A percentile compares a stretch with the other conserved stretches of the same genome.
phyloP scores from a whole-genome alignment of 495 filamentous ascomycete genomes.

The Penicillium crystallinum region DNA sequence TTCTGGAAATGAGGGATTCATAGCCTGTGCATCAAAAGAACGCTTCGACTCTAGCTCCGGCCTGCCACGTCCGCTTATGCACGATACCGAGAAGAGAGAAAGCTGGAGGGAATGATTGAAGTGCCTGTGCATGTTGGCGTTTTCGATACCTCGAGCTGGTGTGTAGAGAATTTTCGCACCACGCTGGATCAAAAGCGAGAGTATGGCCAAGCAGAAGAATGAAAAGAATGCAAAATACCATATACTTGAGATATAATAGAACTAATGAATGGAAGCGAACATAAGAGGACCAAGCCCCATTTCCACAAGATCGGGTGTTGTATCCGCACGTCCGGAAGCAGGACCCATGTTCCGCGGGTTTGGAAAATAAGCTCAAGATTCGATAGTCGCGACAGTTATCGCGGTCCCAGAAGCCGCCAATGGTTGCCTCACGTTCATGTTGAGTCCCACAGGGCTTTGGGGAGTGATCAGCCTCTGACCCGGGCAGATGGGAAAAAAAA shows the following conservation, averaged over 20 bases:
- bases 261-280: neutral
- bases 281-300: neutral
- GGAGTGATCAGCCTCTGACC: neutral
- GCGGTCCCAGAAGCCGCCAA: neutral
- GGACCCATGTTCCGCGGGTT: constrained; percentile 1
- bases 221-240: too few species aligned
- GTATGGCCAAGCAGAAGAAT: too few species aligned
- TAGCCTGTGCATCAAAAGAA: neutral
- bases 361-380: constrained; percentile 23
- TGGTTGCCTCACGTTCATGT: neutral
- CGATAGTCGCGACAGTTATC: constrained; percentile 8
- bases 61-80: constrained; percentile 2
- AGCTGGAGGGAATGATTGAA: neutral
- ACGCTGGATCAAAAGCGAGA: neutral
- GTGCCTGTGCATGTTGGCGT: neutral
- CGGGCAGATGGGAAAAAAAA: neutral
- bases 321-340: neutral
- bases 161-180: neutral
- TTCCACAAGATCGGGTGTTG: neutral
- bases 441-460: neutral
- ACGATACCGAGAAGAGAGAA: neutral
- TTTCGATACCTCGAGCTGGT: neutral
- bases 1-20: neutral
- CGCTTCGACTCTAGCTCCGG: constrained; percentile 3
- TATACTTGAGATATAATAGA: too few species aligned